phyloP scores from a whole-genome alignment of 441 rosid genomes.

The Isatis lusitanica region DNA sequence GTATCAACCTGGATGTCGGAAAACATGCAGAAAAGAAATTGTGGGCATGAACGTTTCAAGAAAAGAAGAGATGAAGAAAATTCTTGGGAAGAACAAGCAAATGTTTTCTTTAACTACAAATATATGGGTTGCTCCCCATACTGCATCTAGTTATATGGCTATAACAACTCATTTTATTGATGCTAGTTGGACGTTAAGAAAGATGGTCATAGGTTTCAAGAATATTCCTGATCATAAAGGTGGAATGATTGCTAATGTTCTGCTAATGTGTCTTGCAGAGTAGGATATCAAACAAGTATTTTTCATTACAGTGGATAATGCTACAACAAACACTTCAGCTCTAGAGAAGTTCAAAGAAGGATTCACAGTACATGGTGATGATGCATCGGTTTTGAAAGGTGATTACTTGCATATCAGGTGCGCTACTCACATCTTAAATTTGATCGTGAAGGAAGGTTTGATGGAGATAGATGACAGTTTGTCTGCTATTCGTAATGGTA shows the following conservation, averaged over 20 bases:
- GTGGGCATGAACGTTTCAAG: not conserved
- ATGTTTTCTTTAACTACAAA: not conserved
- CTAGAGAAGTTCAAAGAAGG: no score
- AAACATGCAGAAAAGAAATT: not conserved
- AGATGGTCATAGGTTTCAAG: not conserved
- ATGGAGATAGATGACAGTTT: no score
- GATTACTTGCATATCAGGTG: no score
- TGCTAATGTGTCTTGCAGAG: not conserved
- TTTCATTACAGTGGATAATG: not conserved
- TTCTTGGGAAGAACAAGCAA: not conserved
- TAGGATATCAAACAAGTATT: not conserved
- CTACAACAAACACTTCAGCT: no score
- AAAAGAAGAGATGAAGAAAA: not conserved
- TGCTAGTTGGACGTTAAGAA: not conserved
- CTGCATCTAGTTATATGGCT: not conserved
- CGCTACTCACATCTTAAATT: no score
- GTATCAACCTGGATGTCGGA: not conserved
- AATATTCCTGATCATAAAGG: not conserved
- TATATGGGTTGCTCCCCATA: not conserved
- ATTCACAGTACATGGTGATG: no score
- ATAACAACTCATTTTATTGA: not conserved
- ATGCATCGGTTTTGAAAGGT: no score
- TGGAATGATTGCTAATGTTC: not conserved
- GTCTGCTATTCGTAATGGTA: no score
- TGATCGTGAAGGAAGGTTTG: no score